A percentile compares a stretch with the other conserved stretches of the same genome.
Evolutionary conservation across 2,329 filamentous ascomycete genomes (phyloP).

Genomic region (Pseudocercospora musae): DNA sequence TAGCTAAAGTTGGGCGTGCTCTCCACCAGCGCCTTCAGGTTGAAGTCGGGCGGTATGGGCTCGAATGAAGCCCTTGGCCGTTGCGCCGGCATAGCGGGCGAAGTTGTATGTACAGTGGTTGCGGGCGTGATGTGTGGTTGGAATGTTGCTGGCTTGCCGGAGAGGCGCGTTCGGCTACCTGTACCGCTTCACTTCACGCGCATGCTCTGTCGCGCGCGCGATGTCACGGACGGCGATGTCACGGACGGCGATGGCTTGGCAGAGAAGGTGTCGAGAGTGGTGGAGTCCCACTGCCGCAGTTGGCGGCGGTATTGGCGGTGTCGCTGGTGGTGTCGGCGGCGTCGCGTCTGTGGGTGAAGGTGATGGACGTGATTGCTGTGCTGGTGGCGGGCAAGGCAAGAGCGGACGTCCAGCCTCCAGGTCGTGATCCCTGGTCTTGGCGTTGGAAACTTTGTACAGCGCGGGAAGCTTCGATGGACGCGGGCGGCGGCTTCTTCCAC

Average conservation of each 20-base stretch:
- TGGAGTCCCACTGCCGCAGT: conserved; percentile 6
- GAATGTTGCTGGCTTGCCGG: background rate
- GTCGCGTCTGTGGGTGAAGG: conserved; percentile 9
- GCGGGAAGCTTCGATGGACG: background rate
- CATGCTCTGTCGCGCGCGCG: conserved; percentile 10
- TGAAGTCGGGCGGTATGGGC: conserved; percentile 80
- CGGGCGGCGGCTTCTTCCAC: too few species aligned
- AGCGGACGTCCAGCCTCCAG: too few species aligned
- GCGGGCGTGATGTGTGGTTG: background rate
- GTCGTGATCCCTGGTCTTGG: background rate
- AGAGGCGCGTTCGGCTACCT: conserved; percentile 3
- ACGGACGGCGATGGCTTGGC: background rate
- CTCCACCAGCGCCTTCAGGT: conserved; percentile 72
- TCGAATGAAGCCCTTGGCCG: conserved; percentile 87
- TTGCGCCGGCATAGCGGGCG: conserved; percentile 64
- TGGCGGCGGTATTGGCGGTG: background rate
- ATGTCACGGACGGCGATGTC: too few species aligned
- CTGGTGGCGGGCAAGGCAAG: background rate
- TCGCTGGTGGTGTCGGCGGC: conserved; percentile 2
- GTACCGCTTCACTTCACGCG: conserved; percentile 13
- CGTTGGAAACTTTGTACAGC: background rate
- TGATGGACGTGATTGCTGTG: background rate
- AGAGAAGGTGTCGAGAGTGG: background rate
- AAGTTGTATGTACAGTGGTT: background rate
- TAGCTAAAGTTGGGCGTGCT: conserved; percentile 80